Percentiles rank a stretch among this genome's conserved stretches.
These are phyloP conservation scores for Fermentozyma sake DNA, from an alignment of 1,139 yeast genomes.

Conservation along the genomic window DNA sequence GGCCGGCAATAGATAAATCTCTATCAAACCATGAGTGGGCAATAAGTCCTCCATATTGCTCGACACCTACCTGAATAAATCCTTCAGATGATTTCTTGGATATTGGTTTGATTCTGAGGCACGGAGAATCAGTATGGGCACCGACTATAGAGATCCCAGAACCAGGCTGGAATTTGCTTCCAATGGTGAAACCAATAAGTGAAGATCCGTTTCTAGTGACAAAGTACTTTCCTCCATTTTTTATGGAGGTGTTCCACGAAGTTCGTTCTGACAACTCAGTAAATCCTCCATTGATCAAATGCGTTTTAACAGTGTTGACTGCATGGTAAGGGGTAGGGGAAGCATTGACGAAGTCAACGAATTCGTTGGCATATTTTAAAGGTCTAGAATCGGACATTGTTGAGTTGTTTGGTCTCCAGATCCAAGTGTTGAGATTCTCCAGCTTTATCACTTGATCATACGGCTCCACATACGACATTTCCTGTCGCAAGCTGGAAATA, in stretches of 20 bases:
- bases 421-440: no score
- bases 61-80: slow-evolving; percentile 87
- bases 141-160: slow-evolving; percentile 86
- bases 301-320: slow-evolving; percentile 57
- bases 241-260: slow-evolving; percentile 61
- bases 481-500: no score
- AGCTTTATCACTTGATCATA: no score
- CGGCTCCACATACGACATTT: no score
- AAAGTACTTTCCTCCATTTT: slow-evolving; percentile 62
- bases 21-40: slow-evolving; percentile 94
- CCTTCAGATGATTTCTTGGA: slow-evolving; percentile 72
- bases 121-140: slow-evolving; percentile 96
- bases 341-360: slow-evolving; percentile 72
- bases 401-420: no score
- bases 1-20: slow-evolving; percentile 86
- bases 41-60: slow-evolving; percentile 91
- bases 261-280: slow-evolving; percentile 67
- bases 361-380: slow-evolving; percentile 47
- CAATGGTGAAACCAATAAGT: slow-evolving; percentile 80
- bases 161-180: slow-evolving; percentile 70
- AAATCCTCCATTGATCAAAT: slow-evolving; percentile 61
- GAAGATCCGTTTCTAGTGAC: slow-evolving; percentile 88
- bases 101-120: slow-evolving; percentile 84
- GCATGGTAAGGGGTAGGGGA: slow-evolving; percentile 97
- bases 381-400: no score